These are phyloP conservation scores for Pneumocystis jirovecii DNA, from an alignment of 1,139 yeast genomes.

Conservation along the genomic window DNA sequence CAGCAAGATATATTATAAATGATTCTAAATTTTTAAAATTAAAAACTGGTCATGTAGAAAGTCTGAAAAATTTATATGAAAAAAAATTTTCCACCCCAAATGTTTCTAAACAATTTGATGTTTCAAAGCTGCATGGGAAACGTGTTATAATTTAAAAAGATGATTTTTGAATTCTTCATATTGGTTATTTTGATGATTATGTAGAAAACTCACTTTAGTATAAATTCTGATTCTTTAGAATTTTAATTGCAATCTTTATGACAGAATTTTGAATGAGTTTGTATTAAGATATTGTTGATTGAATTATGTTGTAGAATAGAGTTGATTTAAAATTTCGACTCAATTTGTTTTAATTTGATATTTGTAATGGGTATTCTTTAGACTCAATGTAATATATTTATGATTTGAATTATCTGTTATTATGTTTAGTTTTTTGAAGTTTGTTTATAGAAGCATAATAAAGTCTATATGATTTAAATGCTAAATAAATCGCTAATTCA, in stretches of 20 bases:
- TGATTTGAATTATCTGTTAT: background rate
- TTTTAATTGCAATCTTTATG: background rate
- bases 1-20: background rate
- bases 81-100: background rate
- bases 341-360: background rate
- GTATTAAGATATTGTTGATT: background rate
- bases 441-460: background rate
- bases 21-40: background rate
- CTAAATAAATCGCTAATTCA: background rate
- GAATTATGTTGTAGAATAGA: background rate
- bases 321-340: background rate
- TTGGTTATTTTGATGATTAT: background rate
- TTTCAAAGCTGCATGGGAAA: background rate
- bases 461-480: background rate
- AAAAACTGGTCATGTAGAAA: background rate
- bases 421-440: background rate
- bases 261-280: background rate
- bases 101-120: background rate
- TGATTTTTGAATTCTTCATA: background rate
- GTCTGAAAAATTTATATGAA: background rate
- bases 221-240: background rate
- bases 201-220: background rate
- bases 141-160: background rate
- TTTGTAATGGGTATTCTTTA: background rate
- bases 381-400: background rate